Evolutionary conservation across 2,329 filamentous ascomycete genomes (phyloP), one percentile per base, ranked within the genome.

Genomic region (Fusarium austroafricanum): DNA sequence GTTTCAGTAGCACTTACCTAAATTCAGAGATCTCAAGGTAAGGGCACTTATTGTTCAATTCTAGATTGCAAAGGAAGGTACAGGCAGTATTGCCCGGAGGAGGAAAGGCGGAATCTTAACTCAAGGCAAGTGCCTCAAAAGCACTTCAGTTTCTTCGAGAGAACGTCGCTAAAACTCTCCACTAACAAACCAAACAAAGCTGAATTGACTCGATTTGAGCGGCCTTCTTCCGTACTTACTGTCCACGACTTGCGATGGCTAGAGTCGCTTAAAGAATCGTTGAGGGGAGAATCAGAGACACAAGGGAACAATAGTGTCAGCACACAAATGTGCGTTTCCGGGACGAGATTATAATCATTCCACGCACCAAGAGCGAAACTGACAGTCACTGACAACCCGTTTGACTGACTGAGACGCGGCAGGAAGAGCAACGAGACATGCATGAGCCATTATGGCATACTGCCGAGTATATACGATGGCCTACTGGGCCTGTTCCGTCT

Each of bases 321-420:
- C 55, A 29, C 17, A 63, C 42, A 42, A 64, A 68, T 68, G 65
- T 52, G 46, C 51, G 65, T 70, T 42, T 55, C 55, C 31, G 12
- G 44, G 65, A 43, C 39, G 23, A 42, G 20, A 33, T 38, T 39
- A 28, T 46, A 15, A 11, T 11, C 61, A 69, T 71, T 60, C 67
- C 67, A 59, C 15, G 37, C 18, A 15, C 17, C 28, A 6, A 45
- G n/a, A 47, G 40, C 26, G n/a, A 46, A 23, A 47, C 18, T 21
- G 35, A 40, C 14, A 14, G 33, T 35, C 15, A 29, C 3, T 29
- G 28, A 29, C 28, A 29, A 14, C 14, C 7, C 6, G 18, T 15
- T 44, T 37, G 21, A 33, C 21, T 44, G 20, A 39, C 10, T 12
- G 10, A 17, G 18, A 35, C 14, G 8, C 39, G 37, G n/a, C 29